These are phyloP conservation scores for Arabis hirsuta DNA, from an alignment of 345 rosid species.

Conservation along the genomic window DNA sequence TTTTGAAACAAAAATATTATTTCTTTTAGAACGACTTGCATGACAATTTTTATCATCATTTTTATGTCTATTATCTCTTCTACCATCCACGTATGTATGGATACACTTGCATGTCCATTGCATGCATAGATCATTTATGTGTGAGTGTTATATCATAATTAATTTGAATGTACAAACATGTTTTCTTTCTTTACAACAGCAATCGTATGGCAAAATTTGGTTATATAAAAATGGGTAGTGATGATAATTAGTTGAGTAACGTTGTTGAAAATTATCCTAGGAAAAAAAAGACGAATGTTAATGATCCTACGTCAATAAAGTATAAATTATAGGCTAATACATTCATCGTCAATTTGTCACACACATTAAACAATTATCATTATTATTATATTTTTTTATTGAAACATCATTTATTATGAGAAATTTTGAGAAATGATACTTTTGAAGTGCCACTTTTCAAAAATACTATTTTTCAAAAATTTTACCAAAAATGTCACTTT, in stretches of 20 bases:
- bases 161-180: neutral
- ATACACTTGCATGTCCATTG: neutral
- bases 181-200: neutral
- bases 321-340: neutral
- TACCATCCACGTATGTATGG: slow-evolving; percentile 11
- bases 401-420: too few relatives aligned
- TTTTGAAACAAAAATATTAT: neutral
- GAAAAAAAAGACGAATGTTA: neutral
- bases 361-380: neutral
- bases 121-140: neutral
- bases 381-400: too few relatives aligned
- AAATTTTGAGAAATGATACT: too few relatives aligned
- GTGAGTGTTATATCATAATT: slow-evolving; percentile 3
- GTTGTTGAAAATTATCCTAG: neutral
- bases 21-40: neutral
- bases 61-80: neutral
- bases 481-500: too few relatives aligned
- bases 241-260: neutral
- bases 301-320: slow-evolving; percentile 6
- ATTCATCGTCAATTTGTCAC: neutral
- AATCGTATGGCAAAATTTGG: neutral
- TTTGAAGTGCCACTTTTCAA: too few relatives aligned
- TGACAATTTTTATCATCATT: neutral
- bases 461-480: too few relatives aligned
- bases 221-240: neutral